Percentiles rank a stretch among this genome's conserved stretches.
phyloP scores from a whole-genome alignment of 441 rosid species.

The Gossypium aridum region DNA sequence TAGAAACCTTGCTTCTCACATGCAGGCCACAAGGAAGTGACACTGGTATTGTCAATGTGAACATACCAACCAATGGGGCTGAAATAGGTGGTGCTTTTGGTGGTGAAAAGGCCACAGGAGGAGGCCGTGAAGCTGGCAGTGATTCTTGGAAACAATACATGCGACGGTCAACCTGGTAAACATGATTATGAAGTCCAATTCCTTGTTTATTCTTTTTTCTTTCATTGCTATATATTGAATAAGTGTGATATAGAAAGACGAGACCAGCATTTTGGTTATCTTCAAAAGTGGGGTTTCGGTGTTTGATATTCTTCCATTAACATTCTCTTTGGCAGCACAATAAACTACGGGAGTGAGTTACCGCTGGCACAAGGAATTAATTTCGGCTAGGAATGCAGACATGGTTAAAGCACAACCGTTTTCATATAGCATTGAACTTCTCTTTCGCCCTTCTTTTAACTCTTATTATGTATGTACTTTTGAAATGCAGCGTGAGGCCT shows the following conservation, averaged over 20 bases:
- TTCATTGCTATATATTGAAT: neutral
- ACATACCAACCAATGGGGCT: constrained; percentile 96
- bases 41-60: constrained; percentile 90
- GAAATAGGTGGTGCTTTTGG: constrained; percentile 99
- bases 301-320: neutral
- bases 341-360: constrained; percentile 86
- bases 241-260: neutral
- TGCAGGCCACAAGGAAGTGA: constrained; percentile 93
- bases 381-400: constrained; percentile 45
- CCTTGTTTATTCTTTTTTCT: neutral
- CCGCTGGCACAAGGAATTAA: constrained; percentile 98
- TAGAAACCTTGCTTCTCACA: neutral
- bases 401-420: constrained; percentile 1
- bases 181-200: neutral
- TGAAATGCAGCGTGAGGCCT: neutral
- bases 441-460: too few species aligned
- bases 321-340: constrained; percentile 46
- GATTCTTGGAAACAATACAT: constrained; percentile 99
- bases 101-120: constrained; percentile 95
- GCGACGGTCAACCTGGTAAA: constrained; percentile 96
- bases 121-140: constrained; percentile 97
- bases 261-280: neutral
- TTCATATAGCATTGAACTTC: too few species aligned
- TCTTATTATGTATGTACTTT: neutral
- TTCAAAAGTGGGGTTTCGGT: neutral